These are phyloP conservation scores for Turritis glabra DNA, from an alignment of 345 rosid genomes.

Conservation along the genomic window DNA sequence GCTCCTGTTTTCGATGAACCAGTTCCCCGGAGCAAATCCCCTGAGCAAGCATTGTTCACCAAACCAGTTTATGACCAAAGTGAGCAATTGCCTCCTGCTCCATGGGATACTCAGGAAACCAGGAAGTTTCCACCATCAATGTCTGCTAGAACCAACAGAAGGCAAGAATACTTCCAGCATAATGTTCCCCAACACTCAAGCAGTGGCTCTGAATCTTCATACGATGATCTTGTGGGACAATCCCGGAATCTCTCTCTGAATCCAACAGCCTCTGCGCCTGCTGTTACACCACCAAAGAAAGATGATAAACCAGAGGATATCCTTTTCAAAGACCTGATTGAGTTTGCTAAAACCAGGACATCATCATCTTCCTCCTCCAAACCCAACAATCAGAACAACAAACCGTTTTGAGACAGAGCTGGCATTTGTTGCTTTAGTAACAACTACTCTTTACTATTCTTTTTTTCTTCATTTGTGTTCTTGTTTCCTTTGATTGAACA, in stretches of 20 bases:
- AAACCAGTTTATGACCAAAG: constrained; percentile 60
- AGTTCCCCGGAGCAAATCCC: constrained; percentile 28
- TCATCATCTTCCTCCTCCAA: constrained; percentile 66
- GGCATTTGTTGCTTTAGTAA: constrained; percentile 22
- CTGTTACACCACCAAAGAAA: constrained; percentile 44
- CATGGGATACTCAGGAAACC: constrained; percentile 59
- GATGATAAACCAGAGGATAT: constrained; percentile 77
- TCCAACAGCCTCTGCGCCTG: constrained; percentile 38
- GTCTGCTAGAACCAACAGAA: constrained; percentile 67
- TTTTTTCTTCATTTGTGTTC: constrained; percentile 26
- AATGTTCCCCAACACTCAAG: constrained; percentile 44
- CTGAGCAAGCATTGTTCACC: constrained; percentile 29
- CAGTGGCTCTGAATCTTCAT: constrained; percentile 57
- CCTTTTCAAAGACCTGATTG: constrained; percentile 88
- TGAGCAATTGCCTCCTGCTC: constrained; percentile 72
- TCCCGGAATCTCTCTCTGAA: constrained; percentile 69
- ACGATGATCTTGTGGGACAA: constrained; percentile 61
- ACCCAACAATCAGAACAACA: constrained; percentile 50
- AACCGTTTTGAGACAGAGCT: constrained; percentile 54
- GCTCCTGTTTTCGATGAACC: constrained; percentile 36
- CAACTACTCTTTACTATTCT: constrained; percentile 20
- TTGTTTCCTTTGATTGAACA: constrained; percentile 28
- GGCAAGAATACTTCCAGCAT: constrained; percentile 64
- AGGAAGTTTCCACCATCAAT: constrained; percentile 66
- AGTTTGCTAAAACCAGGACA: constrained; percentile 79